Evolutionary conservation across 345 rosid species (phyloP).

Genomic region (Pistacia atlantica): DNA sequence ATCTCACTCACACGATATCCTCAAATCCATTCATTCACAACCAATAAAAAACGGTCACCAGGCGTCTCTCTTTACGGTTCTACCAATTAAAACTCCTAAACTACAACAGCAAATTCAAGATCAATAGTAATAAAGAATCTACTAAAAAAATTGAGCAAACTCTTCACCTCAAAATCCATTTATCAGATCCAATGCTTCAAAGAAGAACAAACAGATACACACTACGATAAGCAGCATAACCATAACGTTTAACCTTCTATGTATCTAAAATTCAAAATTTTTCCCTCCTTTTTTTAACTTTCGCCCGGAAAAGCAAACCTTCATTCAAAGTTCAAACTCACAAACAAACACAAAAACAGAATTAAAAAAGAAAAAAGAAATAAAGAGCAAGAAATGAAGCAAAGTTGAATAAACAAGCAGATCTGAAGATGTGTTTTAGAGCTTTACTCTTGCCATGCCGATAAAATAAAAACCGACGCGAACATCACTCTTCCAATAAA

Average conservation of each 20-base stretch:
- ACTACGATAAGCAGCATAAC: not conserved
- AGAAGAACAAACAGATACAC: not conserved
- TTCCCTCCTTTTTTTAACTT: not conserved
- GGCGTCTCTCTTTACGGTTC: not conserved
- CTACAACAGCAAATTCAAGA: not conserved
- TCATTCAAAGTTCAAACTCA: not conserved
- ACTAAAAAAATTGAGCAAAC: not conserved
- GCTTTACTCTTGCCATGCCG: constrained; percentile 76
- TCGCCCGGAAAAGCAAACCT: not conserved
- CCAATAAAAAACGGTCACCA: too few relatives aligned
- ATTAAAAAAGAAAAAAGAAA: not conserved
- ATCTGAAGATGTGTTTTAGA: constrained; percentile 26
- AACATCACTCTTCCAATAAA: constrained; percentile 69
- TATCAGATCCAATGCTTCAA: constrained; percentile 12
- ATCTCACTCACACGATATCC: too few relatives aligned
- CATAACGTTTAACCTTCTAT: not conserved
- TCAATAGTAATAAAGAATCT: not conserved
- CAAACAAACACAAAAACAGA: not conserved
- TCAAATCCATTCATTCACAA: not conserved
- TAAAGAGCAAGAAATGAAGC: not conserved
- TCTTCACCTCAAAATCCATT: not conserved
- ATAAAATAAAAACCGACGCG: constrained; percentile 68
- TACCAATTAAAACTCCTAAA: not conserved
- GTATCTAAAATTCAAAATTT: constrained; percentile 5
- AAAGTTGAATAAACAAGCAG: constrained; percentile 14